Evolutionary conservation across 352 stramenopile genomes (phyloP).

Genomic region (Discostella stelligera): DNA sequence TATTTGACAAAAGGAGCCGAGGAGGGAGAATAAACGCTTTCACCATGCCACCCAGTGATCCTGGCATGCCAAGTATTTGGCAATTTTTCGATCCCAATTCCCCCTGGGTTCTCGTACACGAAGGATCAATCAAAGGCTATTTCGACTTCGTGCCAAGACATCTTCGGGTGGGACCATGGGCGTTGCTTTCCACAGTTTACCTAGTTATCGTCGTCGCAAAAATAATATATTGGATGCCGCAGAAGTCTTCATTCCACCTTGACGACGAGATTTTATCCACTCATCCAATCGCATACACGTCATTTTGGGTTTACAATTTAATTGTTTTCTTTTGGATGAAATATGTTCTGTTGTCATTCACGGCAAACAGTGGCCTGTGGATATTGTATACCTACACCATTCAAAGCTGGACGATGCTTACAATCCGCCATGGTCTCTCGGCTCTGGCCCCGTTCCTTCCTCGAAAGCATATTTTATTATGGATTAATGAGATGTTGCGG

Average conservation of each 20-base stretch:
- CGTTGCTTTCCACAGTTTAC: conserved; percentile 22
- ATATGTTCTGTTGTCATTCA: conserved; percentile 28
- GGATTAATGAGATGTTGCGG: conserved; percentile 47
- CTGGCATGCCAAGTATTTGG: not conserved
- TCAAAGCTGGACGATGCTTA: conserved; percentile 63
- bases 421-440: conserved; percentile 53
- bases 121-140: conserved; percentile 51
- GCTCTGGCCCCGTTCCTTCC: conserved; percentile 53
- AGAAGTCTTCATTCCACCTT: not conserved
- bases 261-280: conserved; percentile 14
- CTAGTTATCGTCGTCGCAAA: conserved; percentile 31
- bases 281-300: conserved; percentile 43
- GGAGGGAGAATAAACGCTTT: not conserved
- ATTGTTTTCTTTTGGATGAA: conserved; percentile 60
- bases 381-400: conserved; percentile 64
- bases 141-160: conserved; percentile 64
- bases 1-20: too few relatives aligned
- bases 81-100: conserved; percentile 29
- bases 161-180: conserved; percentile 59
- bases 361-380: conserved; percentile 12
- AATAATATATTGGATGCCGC: conserved; percentile 11
- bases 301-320: conserved; percentile 55
- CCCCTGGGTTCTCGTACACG: conserved; percentile 57
- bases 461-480: conserved; percentile 24
- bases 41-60: not conserved